Base-by-base conservation (phyloP, 2,329 filamentous ascomycete species). In the Fusarium oxysporum region DNA sequence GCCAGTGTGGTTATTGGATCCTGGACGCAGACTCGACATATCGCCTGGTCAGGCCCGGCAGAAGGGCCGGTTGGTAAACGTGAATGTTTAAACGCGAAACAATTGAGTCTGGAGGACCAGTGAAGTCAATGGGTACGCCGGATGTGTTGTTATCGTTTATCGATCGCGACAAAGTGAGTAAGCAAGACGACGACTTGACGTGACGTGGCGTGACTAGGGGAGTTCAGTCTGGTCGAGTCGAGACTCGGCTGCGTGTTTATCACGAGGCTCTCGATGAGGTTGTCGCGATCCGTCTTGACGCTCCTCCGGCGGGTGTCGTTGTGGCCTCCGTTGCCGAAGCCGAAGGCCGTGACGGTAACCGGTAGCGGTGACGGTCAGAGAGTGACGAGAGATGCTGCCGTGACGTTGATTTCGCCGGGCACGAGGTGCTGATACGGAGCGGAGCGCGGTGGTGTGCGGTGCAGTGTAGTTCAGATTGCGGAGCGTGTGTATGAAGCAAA, bases 1-100 rank as follows among this genome's bases (percentile, higher is more conserved):
- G 80, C 86, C 86, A 68, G 86, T 82, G 80, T 89, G 87, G 79
- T 83, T 81, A 76, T 87, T 89, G 66, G 86, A 82, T 77, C 85
- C 85, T 69, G 85, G 85, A 75, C 85, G 85, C 79, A 87, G 81
- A 80, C 82, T 82, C 79, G 85, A 86, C 85, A 87, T 87, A 72
- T 73, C 80, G 78, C 65, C 74, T 75, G 62, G 71, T 73, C 67
- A 65, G 74, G 65, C 67, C 70, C 67, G 69, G 72, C 65, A 67
- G 61, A 68, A 68, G 55, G 63, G 72, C 72, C 75, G 72, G 68
- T 69, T 68, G 62, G 50, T 61, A 54, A 62, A 65, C 45, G 65
- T 51, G 53, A 69, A 55, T 53, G 55, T 68, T 66, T 57, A 41
- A 54, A 70, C 61, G 51, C 56, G 62, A 64, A 56, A 56, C 32